Evolutionary conservation across 2,329 filamentous ascomycete genomes (phyloP).

Genomic region (Epichloe sylvatica): DNA sequence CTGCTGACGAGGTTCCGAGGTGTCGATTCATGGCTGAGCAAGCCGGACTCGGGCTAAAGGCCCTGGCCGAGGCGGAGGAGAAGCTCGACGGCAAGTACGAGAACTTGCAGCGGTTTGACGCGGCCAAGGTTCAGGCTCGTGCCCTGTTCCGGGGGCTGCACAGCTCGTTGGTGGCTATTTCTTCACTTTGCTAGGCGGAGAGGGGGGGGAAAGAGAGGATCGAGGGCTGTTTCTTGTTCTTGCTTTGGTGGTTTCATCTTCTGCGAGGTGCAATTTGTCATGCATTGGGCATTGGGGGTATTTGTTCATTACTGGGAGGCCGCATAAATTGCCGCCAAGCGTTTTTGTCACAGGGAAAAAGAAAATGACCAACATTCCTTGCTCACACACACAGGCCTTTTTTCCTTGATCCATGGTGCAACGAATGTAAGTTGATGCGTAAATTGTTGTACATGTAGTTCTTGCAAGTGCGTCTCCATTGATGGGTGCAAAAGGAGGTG

Average conservation of each 20-base stretch:
- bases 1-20: background rate
- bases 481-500: no score
- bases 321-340: background rate
- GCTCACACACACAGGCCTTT: background rate
- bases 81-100: constrained; percentile 5
- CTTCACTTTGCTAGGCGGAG: background rate
- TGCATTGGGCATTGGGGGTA: no score
- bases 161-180: background rate
- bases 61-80: constrained; percentile 3
- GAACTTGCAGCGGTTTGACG: background rate
- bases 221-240: no score
- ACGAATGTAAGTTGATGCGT: no score
- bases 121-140: background rate
- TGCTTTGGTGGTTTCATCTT: background rate
- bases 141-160: background rate
- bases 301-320: background rate
- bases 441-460: no score
- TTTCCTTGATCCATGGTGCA: background rate
- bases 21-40: background rate
- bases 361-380: background rate
- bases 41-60: background rate
- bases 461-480: no score
- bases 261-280: background rate
- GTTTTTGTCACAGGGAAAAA: background rate
- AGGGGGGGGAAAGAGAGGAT: no score